Conservation (phyloP, 192 early-diverging fungal species). For the Umbelopsis sp. region DNA sequence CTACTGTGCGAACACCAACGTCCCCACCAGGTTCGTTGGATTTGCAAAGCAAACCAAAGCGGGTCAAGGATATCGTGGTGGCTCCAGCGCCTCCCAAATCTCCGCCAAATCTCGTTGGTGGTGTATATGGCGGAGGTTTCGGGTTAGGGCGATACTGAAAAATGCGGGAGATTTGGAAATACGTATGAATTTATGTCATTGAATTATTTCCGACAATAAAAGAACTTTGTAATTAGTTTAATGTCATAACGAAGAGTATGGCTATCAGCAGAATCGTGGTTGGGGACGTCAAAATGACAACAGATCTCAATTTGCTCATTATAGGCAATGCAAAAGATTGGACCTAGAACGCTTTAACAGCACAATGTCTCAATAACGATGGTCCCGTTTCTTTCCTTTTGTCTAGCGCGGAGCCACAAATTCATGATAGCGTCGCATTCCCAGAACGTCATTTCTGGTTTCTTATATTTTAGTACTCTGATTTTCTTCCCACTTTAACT, state of each 20-base stretch:
- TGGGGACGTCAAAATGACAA: too few relatives aligned
- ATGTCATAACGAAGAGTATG: not conserved
- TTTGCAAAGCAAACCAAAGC: constrained; percentile 6
- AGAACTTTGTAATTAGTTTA: not conserved
- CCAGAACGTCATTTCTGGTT: not conserved
- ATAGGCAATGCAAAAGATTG: too few relatives aligned
- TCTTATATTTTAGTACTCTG: not conserved
- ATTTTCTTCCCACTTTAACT: not conserved
- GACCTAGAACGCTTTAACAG: too few relatives aligned
- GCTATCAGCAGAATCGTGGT: too few relatives aligned
- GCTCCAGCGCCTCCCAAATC: not conserved
- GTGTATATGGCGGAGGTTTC: constrained; percentile 6
- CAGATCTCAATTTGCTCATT: not conserved
- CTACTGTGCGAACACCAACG: not conserved
- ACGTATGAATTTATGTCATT: not conserved
- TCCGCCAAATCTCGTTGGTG: not conserved
- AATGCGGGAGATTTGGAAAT: not conserved
- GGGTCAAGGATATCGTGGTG: not conserved
- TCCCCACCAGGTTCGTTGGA: not conserved
- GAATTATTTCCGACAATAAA: not conserved
- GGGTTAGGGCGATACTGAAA: not conserved
- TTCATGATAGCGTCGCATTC: not conserved
- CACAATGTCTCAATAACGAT: too few relatives aligned
- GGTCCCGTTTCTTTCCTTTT: too few relatives aligned
- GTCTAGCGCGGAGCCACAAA: too few relatives aligned